phyloP scores from a whole-genome alignment of 2,329 filamentous ascomycete genomes.

The Botrytis tulipae region DNA sequence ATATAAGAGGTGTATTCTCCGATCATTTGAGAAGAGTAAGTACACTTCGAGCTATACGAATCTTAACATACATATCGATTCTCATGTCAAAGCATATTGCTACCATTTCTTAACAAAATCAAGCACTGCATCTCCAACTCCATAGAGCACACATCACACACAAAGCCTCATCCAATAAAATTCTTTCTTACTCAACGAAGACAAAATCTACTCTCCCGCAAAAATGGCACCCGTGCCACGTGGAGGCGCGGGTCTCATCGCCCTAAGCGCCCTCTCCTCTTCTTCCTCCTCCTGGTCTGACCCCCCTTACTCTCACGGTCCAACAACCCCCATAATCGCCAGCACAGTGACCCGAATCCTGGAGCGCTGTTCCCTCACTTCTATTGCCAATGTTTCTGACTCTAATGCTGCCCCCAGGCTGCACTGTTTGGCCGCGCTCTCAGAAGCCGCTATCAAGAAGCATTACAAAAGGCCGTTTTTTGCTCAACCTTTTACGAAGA shows the following conservation, averaged over 20 bases:
- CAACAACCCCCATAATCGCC: background rate
- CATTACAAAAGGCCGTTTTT: background rate
- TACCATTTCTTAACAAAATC: background rate
- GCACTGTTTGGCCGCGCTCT: background rate
- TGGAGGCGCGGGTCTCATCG: background rate
- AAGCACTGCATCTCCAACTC: background rate
- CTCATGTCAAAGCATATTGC: background rate
- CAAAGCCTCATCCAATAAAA: background rate
- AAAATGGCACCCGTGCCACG: background rate
- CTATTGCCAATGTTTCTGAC: background rate
- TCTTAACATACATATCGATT: background rate
- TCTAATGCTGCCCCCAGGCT: background rate
- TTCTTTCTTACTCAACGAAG: background rate
- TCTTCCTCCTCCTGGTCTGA: background rate
- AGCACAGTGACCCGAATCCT: background rate
- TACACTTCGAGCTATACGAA: background rate
- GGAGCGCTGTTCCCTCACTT: background rate
- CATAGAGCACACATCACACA: background rate
- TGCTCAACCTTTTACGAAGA: background rate
- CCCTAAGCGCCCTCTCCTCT: too few relatives aligned
- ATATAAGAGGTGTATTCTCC: background rate
- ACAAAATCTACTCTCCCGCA: background rate
- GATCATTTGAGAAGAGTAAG: background rate
- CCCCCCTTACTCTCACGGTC: background rate
- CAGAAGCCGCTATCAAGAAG: background rate